phyloP scores from a whole-genome alignment of 202 grass and related monocot genomes.

The Panicum virgatum region DNA sequence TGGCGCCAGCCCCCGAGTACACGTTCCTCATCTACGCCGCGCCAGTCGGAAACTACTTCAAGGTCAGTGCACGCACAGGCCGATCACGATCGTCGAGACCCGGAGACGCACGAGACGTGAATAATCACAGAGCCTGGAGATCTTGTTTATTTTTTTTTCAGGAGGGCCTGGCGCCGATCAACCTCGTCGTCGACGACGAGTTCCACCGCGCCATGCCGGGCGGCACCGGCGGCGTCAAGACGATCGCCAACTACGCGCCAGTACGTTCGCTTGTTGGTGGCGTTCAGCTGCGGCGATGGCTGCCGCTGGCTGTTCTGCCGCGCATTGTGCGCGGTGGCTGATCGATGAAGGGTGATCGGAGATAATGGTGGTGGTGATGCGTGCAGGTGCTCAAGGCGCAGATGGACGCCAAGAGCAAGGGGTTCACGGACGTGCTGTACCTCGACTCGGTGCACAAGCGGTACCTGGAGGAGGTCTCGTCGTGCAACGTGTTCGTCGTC shows the following conservation, averaged over 20 bases:
- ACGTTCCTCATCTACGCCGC: conserved; percentile 79
- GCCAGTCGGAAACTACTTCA: conserved; percentile 89
- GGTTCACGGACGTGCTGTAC: conserved; percentile 85
- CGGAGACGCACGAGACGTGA: not conserved
- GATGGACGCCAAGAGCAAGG: conserved; percentile 65
- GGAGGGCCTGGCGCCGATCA: conserved; percentile 80
- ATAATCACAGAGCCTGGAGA: not conserved
- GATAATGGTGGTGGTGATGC: not conserved
- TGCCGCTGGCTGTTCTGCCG: not conserved
- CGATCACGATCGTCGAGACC: not conserved
- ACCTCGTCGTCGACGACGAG: conserved; percentile 60
- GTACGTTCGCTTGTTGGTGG: conserved; percentile 29
- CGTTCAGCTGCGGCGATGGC: too few species aligned
- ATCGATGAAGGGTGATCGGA: not conserved
- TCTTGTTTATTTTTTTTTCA: conserved; percentile 1
- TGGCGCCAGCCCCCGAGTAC: conserved; percentile 90
- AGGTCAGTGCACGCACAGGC: conserved; percentile 34
- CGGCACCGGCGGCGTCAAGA: conserved; percentile 87
- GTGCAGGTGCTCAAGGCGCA: conserved; percentile 73
- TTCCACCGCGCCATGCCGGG: conserved; percentile 78
- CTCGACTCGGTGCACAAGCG: conserved; percentile 74
- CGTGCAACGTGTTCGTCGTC: conserved; percentile 87
- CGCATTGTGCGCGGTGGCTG: not conserved
- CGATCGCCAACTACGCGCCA: conserved; percentile 93
- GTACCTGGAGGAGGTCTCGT: conserved; percentile 89